Base-by-base conservation (phyloP, 129 eudicot species). In the Gnaphalium uliginosum region DNA sequence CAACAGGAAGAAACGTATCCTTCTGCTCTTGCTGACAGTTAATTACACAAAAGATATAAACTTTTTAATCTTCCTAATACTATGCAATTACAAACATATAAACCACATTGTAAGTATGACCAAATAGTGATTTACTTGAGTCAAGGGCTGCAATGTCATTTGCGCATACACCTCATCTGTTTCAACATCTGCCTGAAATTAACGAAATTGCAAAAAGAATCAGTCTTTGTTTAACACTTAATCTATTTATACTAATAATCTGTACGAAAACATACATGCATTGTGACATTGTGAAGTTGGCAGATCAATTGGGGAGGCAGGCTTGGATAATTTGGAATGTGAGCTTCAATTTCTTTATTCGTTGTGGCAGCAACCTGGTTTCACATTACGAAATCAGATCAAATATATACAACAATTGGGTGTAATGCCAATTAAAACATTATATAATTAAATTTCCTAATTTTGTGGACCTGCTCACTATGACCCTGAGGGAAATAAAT, bases 401-500 rank as follows among this genome's bases (percentile, higher is more conserved):
- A 73, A 75, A 17, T n/a, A 33, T 41, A 7, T 5, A 75, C 0
- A 65, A 23, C 27, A 76, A 53, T 57, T 11, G 26, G 0, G 0
- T 13, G 25, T 39, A 66, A 60, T 18, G 25, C 56, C 32, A 76
- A 76, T 22, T 4, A n/a, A 13, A 70, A 29, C 46, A 39, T 18
- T 30, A 9, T 6, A 48, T 64, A 5, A 33, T 46, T 5, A 13
- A 46, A 46, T 3, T 46, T 46, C 18, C 53, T 46, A 46, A 46
- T 14, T 46, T 14, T 46, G n/a, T 46, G 53, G 32, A 94, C 98
- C 98, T 94, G 98, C 76, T 94, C 98, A 72, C 98, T 94, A 60
- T 94, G 98, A 72, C 98, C 98, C 87, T 94, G 98, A 53, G 98
- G 98, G 75, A 94, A 91, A 90, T 94, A 94, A 74, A 94, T 90